Evolutionary conservation across 2,329 filamentous ascomycete genomes (phyloP), one percentile per base, ranked within the genome.

Genomic region (Colletotrichum sp.): DNA sequence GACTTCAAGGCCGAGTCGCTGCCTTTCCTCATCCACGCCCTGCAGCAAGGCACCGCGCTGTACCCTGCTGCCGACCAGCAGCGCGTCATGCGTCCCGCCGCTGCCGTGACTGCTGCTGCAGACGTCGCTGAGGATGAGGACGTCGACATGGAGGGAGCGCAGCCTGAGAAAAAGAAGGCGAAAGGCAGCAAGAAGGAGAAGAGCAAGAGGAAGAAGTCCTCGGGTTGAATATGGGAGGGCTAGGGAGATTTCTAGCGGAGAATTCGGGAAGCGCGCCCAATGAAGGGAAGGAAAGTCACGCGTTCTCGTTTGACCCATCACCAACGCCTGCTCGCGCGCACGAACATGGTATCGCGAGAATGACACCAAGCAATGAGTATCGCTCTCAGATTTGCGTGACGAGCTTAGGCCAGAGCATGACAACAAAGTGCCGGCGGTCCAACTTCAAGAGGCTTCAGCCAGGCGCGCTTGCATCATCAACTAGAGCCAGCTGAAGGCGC

Each of bases 1-100:
- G 94, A 96, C 83, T 96, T 95, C 85, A 92, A 91, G 81, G 86
- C 86, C 74, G 91, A 92, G 67, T 90, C 90, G 5, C 88, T 95
- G 34, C 87, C 89, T 7, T 89, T 95, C 80, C 88, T 96, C 56
- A 88, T 96, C 38, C 87, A 90, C 79, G 93, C 93, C 5, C 82
- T 96, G 78, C 90, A 91, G 84, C 93, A 95, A 80, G 94, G 94
- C 0, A 89, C 90, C 5, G 85, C 84, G 7, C 89, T 93, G 75
- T 95, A 94, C 81, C 86, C 87, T 13, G 78, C 81, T n/a, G 89
- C 88, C 68, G 84, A 86, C 74, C 82, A 85, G 81, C 52, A 73
- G 62, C 74, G 77, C n/a, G 76, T 80, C 21, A 58, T 73, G 28
- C 68, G n/a, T 16, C 68, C 75, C 52, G 32, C 48, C 43, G 52